phyloP scores from a whole-genome alignment of 805 yeast genomes.

The Naumovozyma baii region DNA sequence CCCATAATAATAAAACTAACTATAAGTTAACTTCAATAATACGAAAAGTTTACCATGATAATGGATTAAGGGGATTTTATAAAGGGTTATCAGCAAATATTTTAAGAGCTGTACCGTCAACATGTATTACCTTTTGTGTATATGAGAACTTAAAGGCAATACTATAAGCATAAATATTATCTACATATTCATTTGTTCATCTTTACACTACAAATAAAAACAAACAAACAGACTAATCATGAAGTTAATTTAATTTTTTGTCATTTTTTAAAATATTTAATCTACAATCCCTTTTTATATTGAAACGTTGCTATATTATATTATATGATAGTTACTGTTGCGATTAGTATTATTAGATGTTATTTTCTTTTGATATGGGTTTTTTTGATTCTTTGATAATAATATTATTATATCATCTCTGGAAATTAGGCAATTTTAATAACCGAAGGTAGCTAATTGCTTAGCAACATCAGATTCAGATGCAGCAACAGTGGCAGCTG shows the following conservation, averaged over 20 bases:
- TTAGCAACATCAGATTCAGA: conserved; percentile 85
- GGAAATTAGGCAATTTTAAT: conserved; percentile 41
- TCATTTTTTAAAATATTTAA: background rate
- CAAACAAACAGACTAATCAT: too few relatives aligned
- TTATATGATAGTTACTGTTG: background rate
- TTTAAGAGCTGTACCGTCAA: conserved; percentile 80
- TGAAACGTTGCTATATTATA: background rate
- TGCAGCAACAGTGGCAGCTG: conserved; percentile 76
- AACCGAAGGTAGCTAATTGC: conserved; percentile 94
- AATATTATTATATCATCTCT: background rate
- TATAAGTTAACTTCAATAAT: conserved; percentile 29
- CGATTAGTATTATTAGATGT: background rate
- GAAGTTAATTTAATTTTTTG: background rate
- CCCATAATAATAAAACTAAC: background rate
- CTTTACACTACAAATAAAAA: too few relatives aligned
- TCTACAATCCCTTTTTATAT: background rate
- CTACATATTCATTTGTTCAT: too few relatives aligned
- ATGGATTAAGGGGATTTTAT: conserved; percentile 65
- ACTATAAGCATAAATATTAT: background rate
- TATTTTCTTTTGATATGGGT: too few relatives aligned
- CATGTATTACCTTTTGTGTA: conserved; percentile 79
- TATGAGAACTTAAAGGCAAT: conserved; percentile 48
- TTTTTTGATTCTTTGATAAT: background rate
- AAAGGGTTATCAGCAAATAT: conserved; percentile 75
- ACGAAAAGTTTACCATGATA: conserved; percentile 34